Conservation (phyloP, 2,329 filamentous ascomycete species). For the Aureobasidium lini region DNA sequence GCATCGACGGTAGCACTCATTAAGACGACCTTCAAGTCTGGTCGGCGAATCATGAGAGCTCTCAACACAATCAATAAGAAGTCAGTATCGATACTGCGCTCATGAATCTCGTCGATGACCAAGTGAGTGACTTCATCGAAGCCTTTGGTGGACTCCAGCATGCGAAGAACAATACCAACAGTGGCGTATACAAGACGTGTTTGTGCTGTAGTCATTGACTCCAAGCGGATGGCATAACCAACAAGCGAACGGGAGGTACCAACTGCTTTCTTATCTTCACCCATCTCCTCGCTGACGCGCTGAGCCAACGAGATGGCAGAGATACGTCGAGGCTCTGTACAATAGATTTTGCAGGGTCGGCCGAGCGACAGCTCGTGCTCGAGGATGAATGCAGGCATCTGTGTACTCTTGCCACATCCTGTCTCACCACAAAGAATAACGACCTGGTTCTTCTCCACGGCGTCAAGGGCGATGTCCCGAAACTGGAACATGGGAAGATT, state of each 20-base stretch:
- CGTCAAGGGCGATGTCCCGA: constrained; percentile 65
- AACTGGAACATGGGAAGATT: constrained; percentile 88
- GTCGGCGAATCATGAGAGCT: constrained; percentile 66
- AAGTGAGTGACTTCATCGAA: constrained; percentile 86
- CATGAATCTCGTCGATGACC: constrained; percentile 95
- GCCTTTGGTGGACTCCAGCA: constrained; percentile 85
- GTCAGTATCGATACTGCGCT: constrained; percentile 92
- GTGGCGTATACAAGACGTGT: constrained; percentile 86
- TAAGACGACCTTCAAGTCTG: constrained; percentile 82
- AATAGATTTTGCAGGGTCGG: constrained; percentile 82
- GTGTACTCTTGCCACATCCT: constrained; percentile 93
- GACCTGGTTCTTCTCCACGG: constrained; percentile 73
- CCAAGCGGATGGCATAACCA: constrained; percentile 88
- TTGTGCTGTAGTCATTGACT: constrained; percentile 74
- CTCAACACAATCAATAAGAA: constrained; percentile 89
- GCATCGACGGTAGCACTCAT: constrained; percentile 98
- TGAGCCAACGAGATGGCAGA: constrained; percentile 91
- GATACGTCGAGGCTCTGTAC: constrained; percentile 89
- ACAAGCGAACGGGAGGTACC: constrained; percentile 79
- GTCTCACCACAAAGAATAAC: constrained; percentile 96
- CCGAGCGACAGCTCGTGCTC: constrained; percentile 80
- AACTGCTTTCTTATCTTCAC: constrained; percentile 72
- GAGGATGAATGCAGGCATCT: constrained; percentile 88
- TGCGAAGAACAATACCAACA: constrained; percentile 88
- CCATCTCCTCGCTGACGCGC: constrained; percentile 89